Base-by-base conservation (phyloP, 495 filamentous ascomycete genomes). In the Hypoxylon trugodes region DNA sequence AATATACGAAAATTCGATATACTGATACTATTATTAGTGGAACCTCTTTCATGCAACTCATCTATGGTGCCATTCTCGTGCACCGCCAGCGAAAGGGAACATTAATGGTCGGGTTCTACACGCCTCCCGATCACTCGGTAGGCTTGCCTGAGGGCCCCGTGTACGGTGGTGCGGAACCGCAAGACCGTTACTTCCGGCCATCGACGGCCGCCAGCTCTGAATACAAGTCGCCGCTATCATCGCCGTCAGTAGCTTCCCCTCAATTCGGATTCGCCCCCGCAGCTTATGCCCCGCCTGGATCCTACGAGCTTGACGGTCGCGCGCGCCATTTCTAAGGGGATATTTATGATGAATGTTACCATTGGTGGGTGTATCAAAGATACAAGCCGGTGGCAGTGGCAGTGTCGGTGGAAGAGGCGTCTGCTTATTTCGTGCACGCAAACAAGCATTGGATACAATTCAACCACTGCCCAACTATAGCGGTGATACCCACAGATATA, bases 81-180 rank as follows among this genome's bases (percentile, higher is more conserved):
- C 62, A 70, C 53, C 52, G 55, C 43, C 66, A 66, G 54, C 62
- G 67, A 48, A 25, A 32, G 2, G 61, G 61, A 7, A 59, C 53
- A 18, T 26, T 62, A 6, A 52, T 24, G 6, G 51, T 57, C 21
- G 57, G 57, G 22, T 50, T 49, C 9, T 69, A 69, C 46, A 24
- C 41, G 6, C 55, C 37, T 7, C 22, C 61, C 3, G 1, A n/a
- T 2, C 58, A 69, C 61, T 52, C 51, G 16, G 13, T 40, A 9
- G 48, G 36, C 41, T 6, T 18, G n/a, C 28, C 25, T 8, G 58
- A 57, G 37, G 51, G 35, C 46, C 21, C 5, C n/a, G 22, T 8
- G 16, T 38, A 45, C 26, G 56, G 19, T 37, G 35, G 21, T 8
- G 28, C 15, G 9, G 9, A 26, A 12, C 51, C 46, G 26, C n/a